Evolutionary conservation across 1,284 basidiomycete species (phyloP), one percentile per base, ranked within the genome.

Genomic region (Leccinum insolens): DNA sequence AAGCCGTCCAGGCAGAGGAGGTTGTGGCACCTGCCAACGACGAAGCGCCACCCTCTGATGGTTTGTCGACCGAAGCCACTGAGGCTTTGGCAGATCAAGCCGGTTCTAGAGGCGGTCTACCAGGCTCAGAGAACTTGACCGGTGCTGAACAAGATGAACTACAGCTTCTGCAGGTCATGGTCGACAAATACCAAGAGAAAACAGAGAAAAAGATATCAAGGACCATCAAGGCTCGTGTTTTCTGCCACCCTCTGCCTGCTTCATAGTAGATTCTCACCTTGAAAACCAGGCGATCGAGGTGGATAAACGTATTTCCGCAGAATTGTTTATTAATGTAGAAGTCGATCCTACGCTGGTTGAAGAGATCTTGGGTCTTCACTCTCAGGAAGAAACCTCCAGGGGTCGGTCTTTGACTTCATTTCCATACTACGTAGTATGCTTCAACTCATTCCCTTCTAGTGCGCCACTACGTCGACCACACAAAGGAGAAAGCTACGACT

Each of bases 201-300:
- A 92, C 88, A 3, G 95, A 98, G 76, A 96, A 93, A 79, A 97
- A 99, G 73, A 88, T 96, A 65, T 80, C 84, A 2, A 86, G 95
- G 74, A 79, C 81, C 37, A 70, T 88, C 68, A 88, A 86, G 79
- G 86, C 82, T 70, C 67, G 68, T 69, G 60, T 49, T 22, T 62
- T 17, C 41, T 20, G n/a, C 34, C 39, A 37, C 61, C 9, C 64
- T 49, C 14, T 66, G 25, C 39, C 41, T 58, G n/a, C 11, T 12
- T 34, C 70, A 70, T 57, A 52, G 22, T 37, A 37, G 34, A 59
- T 20, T 49, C 57, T 69, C 25, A 69, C 20, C 28, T 9, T 39
- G 22, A 31, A 46, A 57, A 28, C 31, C 62, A 97, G 95, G 81
- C 85, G 17, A 89, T 98, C 68, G 95, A 97, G 69, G 90, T 88